These are phyloP conservation scores for Aspergillus sp. DNA, from an alignment of 2,329 filamentous ascomycete genomes.

Conservation along the genomic window DNA sequence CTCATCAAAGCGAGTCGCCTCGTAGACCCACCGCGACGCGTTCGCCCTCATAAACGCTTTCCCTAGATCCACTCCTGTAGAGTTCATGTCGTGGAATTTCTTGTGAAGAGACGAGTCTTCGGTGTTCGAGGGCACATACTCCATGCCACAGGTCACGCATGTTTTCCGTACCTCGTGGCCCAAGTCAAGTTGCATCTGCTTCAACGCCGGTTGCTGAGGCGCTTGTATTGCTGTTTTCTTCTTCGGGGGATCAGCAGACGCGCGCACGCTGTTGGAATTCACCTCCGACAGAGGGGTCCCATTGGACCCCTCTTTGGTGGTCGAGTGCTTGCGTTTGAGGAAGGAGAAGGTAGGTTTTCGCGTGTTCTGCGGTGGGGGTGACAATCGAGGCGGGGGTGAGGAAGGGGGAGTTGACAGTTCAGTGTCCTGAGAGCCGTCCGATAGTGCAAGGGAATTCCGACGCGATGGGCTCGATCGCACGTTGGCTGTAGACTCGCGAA, in stretches of 20 bases:
- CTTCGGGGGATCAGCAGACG: slow-evolving; percentile 40
- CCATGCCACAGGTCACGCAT: slow-evolving; percentile 64
- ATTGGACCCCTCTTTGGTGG: slow-evolving; percentile 28
- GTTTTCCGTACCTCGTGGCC: slow-evolving; percentile 56
- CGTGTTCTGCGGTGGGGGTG: slow-evolving; percentile 42
- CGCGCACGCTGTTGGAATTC: slow-evolving; percentile 44
- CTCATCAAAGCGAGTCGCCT: slow-evolving; percentile 48
- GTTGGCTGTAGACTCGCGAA: slow-evolving; percentile 48
- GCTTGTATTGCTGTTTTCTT: slow-evolving; percentile 32
- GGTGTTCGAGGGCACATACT: slow-evolving; percentile 61
- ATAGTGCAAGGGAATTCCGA: slow-evolving; percentile 46
- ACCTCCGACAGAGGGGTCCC: slow-evolving; percentile 46
- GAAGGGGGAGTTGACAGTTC: slow-evolving; percentile 53
- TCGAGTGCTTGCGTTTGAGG: slow-evolving; percentile 46
- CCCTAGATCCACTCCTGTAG: slow-evolving; percentile 61
- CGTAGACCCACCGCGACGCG: slow-evolving; percentile 53
- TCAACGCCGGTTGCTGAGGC: slow-evolving; percentile 40
- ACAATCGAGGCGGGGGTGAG: slow-evolving; percentile 50
- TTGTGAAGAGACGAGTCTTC: slow-evolving; percentile 64
- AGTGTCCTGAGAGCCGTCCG: slow-evolving; percentile 44
- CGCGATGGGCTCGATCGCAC: slow-evolving; percentile 48
- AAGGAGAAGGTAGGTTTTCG: slow-evolving; percentile 54
- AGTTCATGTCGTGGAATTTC: slow-evolving; percentile 63
- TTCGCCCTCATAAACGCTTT: slow-evolving; percentile 57
- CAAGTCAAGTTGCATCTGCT: slow-evolving; percentile 63